These are phyloP conservation scores for Cadophora malorum DNA, from an alignment of 2,329 filamentous ascomycete genomes.

Conservation along the genomic window DNA sequence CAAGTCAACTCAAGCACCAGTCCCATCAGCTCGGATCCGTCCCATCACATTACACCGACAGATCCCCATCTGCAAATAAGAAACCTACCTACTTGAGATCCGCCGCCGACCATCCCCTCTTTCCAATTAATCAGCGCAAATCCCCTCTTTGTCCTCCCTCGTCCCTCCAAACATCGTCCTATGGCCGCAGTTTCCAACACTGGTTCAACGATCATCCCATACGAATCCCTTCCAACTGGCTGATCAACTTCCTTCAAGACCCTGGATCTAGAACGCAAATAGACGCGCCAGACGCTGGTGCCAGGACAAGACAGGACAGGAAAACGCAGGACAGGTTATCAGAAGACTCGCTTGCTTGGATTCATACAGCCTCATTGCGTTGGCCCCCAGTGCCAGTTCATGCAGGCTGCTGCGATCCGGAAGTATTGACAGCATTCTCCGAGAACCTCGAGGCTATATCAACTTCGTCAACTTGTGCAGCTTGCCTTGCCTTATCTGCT, in stretches of 20 bases:
- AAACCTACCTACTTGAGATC: conserved; percentile 11
- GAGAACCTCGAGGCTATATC: conserved; percentile 36
- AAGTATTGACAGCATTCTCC: conserved; percentile 27
- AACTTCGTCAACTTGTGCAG: conserved; percentile 30
- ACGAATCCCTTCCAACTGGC: conserved; percentile 27
- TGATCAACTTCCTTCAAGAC: conserved; percentile 16
- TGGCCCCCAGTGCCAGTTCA: conserved; percentile 26
- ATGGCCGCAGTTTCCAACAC: conserved; percentile 26
- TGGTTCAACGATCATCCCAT: conserved; percentile 23
- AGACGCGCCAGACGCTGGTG: conserved; percentile 30
- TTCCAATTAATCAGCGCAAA: conserved; percentile 39
- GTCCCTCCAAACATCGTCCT: conserved; percentile 18
- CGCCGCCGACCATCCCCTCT: conserved; percentile 22
- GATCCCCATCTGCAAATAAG: background rate
- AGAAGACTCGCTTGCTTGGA: conserved; percentile 11
- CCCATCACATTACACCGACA: background rate
- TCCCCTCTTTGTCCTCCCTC: conserved; percentile 24
- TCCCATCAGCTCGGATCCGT: conserved; percentile 10
- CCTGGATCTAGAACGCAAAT: conserved; percentile 26
- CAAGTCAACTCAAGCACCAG: conserved; percentile 6
- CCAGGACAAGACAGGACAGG: conserved; percentile 3
- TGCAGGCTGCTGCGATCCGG: conserved; percentile 27
- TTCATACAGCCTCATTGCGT: conserved; percentile 24
- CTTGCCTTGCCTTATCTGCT: conserved; percentile 23
- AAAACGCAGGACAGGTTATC: background rate